Conservation (phyloP, 352 stramenopile genomes). For the Phytophthora tentaculata region DNA sequence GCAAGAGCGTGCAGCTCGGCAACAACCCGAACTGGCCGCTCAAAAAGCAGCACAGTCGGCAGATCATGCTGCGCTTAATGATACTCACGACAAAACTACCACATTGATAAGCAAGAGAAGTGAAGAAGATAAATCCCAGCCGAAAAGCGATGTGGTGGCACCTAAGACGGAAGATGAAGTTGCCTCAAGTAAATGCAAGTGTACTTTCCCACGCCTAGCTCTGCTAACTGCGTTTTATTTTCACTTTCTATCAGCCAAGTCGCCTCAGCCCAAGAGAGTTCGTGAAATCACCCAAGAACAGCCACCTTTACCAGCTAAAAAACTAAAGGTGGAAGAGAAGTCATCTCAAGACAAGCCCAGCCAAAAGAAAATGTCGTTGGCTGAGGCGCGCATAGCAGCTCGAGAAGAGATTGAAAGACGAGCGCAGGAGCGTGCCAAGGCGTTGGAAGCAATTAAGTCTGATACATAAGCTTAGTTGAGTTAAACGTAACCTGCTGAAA, state of each 20-base stretch:
- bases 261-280: neutral
- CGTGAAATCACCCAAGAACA: neutral
- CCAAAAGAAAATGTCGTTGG: slow-evolving; percentile 11
- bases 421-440: slow-evolving; percentile 4
- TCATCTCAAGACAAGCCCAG: neutral
- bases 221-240: neutral
- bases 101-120: neutral
- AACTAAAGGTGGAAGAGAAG: neutral
- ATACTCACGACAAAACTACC: neutral
- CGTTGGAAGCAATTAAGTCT: neutral
- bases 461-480: too few relatives aligned
- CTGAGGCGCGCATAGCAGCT: slow-evolving; percentile 9
- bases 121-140: neutral
- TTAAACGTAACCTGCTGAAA: too few relatives aligned
- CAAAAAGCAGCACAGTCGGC: neutral
- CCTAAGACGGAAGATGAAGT: neutral
- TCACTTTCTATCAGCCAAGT: neutral
- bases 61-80: neutral
- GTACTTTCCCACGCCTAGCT: neutral
- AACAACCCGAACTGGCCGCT: slow-evolving; percentile 1
- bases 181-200: neutral
- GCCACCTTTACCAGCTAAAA: neutral
- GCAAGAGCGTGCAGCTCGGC: slow-evolving; percentile 11
- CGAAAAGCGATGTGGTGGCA: neutral
- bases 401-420: slow-evolving; percentile 4